Evolutionary conservation across 169 alveolate genomes (phyloP), one percentile per base, ranked within the genome.

Genomic region (Plasmodium vivax): DNA sequence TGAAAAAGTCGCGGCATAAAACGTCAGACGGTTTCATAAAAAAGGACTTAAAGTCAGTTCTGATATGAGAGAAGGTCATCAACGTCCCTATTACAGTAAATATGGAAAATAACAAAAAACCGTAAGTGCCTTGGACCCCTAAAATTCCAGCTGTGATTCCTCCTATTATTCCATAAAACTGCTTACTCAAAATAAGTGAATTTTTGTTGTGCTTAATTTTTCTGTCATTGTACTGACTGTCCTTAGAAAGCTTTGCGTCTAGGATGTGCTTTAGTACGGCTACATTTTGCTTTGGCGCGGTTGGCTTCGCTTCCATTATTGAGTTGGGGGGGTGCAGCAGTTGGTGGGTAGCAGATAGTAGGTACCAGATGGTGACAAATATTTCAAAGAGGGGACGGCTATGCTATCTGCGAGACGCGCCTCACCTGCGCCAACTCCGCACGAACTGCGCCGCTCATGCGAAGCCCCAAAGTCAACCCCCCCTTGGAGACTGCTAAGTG

Each of bases 111-210:
- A 87, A n/a, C 43, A 87, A 75, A 87, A 87, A 87, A 54, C 93
- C 93, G 16, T 75, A 56, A 7, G 81, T 87, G 2, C 93, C 93
- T 77, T 87, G 93, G 81, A 87, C 41, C 71, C 93, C 93, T 58
- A 87, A 77, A 51, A 87, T 87, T 9, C 93, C 93, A 54, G 56
- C 88, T 54, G 93, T 87, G 34, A 87, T 87, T 51, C 93, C 93
- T 45, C 93, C 83, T 34, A 87, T 87, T 54, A 87, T 87, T n/a
- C 93, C 93, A 71, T 87, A 71, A 79, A 87, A 87, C 68, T 87
- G 93, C 56, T 79, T 87, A 43, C 93, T 87, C 62, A 87, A 41
- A 51, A 87, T 87, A 38, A 87, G 71, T 34, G 93, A 87, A 54
- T 43, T n/a, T n/a, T 87, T 75, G 34, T 87, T 87, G 72, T 87